phyloP scores from a whole-genome alignment of 169 alveolate genomes.

The Perkinsus olseni region DNA sequence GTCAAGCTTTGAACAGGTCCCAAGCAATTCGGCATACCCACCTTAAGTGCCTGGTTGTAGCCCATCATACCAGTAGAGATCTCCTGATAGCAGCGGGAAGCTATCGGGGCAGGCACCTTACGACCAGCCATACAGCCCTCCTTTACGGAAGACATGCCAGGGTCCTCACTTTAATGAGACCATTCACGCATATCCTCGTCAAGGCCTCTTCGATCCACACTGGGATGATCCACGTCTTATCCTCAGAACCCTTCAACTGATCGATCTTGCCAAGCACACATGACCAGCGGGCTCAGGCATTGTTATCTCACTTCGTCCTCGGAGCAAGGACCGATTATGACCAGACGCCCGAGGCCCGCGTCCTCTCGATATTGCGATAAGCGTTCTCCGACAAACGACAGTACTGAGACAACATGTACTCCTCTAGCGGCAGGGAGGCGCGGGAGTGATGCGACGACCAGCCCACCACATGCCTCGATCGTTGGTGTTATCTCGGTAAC shows the following conservation, averaged over 20 bases:
- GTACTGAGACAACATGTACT: neutral
- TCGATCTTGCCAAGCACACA: neutral
- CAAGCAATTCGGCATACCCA: too few relatives aligned
- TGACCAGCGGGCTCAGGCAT: neutral
- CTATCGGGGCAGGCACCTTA: neutral
- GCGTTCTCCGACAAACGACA: neutral
- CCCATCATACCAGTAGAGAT: neutral
- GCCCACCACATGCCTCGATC: too few relatives aligned
- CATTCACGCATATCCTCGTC: neutral
- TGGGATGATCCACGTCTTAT: neutral
- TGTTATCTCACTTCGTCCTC: neutral
- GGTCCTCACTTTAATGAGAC: neutral
- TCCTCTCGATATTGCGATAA: neutral
- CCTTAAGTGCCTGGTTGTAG: neutral
- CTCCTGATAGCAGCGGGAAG: neutral
- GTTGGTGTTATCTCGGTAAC: too few relatives aligned
- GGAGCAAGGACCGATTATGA: neutral
- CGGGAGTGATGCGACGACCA: too few relatives aligned
- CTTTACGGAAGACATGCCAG: neutral
- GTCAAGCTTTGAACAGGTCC: too few relatives aligned
- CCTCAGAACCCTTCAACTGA: neutral
- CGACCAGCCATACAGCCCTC: neutral
- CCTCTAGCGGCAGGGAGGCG: too few relatives aligned
- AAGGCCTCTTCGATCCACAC: neutral
- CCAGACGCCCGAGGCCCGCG: neutral